Conservation (phyloP, 306 rosid species). For the Pterocarpus santalinus region DNA sequence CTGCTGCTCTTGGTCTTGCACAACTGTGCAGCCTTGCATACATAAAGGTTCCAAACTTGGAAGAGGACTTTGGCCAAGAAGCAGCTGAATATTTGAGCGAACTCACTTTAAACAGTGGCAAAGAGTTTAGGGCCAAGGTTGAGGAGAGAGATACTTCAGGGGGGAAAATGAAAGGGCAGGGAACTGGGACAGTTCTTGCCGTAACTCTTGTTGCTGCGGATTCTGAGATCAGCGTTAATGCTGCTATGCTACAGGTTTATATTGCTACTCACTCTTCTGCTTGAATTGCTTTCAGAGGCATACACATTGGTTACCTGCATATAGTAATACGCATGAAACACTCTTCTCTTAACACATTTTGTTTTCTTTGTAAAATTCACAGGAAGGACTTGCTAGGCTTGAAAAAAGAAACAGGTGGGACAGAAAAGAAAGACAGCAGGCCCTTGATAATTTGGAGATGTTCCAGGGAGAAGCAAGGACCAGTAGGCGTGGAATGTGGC, state of each 20-base stretch:
- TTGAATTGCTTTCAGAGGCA: slow-evolving; percentile 10
- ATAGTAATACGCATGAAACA: neutral
- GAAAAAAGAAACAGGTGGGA: slow-evolving; percentile 75
- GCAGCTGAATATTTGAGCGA: slow-evolving; percentile 78
- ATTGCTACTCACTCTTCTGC: slow-evolving; percentile 14
- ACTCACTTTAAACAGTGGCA: slow-evolving; percentile 58
- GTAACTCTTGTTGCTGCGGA: slow-evolving; percentile 79
- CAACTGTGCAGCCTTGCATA: slow-evolving; percentile 83
- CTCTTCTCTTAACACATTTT: neutral
- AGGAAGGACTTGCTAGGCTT: slow-evolving; percentile 80
- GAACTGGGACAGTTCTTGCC: slow-evolving; percentile 68
- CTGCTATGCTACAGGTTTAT: slow-evolving; percentile 79
- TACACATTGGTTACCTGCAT: neutral
- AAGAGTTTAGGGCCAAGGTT: slow-evolving; percentile 71
- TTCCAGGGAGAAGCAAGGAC: slow-evolving; percentile 77
- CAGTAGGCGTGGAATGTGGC: slow-evolving; percentile 77
- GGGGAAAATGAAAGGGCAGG: slow-evolving; percentile 86
- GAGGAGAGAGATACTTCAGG: slow-evolving; percentile 82
- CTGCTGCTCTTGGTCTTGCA: slow-evolving; percentile 78
- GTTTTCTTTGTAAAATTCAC: slow-evolving; percentile 45
- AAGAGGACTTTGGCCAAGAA: slow-evolving; percentile 83
- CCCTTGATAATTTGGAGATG: slow-evolving; percentile 69
- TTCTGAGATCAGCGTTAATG: slow-evolving; percentile 76
- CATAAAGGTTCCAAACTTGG: slow-evolving; percentile 73
- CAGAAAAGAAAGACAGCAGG: slow-evolving; percentile 61